These are phyloP conservation scores for Russula dissimulans DNA, from an alignment of 768 basidiomycete genomes.

Conservation along the genomic window DNA sequence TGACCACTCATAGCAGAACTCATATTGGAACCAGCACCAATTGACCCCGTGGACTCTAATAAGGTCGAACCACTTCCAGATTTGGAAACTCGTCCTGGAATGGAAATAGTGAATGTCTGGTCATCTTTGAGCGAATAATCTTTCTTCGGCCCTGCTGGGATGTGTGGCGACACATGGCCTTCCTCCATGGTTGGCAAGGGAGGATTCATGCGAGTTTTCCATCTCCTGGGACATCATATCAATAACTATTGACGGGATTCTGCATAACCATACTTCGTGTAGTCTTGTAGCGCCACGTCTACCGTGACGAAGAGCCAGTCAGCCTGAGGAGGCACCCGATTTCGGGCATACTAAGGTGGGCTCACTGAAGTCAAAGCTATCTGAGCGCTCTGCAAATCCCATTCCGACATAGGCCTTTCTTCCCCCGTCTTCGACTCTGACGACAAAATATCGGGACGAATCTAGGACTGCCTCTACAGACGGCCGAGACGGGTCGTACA, in stretches of 20 bases:
- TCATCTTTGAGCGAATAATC: conserved; percentile 93
- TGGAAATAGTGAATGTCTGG: conserved; percentile 86
- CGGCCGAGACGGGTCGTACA: conserved; percentile 69
- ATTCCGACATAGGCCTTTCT: conserved; percentile 89
- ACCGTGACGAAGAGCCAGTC: background rate
- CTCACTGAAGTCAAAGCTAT: conserved; percentile 90
- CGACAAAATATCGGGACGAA: conserved; percentile 90
- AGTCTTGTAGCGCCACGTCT: conserved; percentile 85
- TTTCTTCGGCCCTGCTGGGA: conserved; percentile 76
- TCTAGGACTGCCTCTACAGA: conserved; percentile 94
- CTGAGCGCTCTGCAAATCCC: conserved; percentile 82
- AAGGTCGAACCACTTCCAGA: conserved; percentile 29
- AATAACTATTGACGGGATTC: background rate
- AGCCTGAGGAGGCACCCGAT: conserved; percentile 1
- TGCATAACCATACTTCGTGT: conserved; percentile 53
- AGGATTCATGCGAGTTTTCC: conserved; percentile 16
- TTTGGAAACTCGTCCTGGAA: conserved; percentile 64
- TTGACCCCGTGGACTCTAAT: conserved; percentile 19
- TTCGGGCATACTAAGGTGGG: background rate
- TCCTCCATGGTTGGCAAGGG: conserved; percentile 43
- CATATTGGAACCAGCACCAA: conserved; percentile 2
- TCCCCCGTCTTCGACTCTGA: conserved; percentile 81
- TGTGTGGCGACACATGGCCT: conserved; percentile 44
- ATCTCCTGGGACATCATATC: background rate
- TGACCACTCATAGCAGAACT: conserved; percentile 26